These are phyloP conservation scores for Wickerhamiella spandovensis DNA, from an alignment of 805 yeast species.

Conservation along the genomic window DNA sequence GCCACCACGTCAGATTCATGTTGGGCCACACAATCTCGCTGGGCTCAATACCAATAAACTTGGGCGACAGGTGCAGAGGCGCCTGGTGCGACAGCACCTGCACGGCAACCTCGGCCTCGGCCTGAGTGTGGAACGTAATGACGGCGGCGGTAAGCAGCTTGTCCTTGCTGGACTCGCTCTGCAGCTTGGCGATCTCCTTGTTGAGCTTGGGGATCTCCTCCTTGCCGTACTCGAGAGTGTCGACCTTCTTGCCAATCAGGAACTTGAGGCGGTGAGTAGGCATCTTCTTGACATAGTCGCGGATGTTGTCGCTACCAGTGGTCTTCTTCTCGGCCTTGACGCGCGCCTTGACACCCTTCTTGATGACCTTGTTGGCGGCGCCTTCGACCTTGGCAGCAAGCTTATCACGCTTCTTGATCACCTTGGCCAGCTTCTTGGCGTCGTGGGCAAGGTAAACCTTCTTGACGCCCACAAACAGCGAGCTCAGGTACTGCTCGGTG, in stretches of 20 bases:
- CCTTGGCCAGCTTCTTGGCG: conserved; percentile 36
- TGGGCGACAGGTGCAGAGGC: conserved; percentile 32
- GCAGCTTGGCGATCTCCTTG: conserved; percentile 46
- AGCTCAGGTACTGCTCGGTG: conserved; percentile 57
- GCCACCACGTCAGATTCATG: conserved; percentile 41
- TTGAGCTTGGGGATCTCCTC: conserved; percentile 58
- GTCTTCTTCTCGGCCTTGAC: conserved; percentile 58
- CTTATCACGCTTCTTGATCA: conserved; percentile 45
- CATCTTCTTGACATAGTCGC: conserved; percentile 62
- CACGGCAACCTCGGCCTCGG: conserved; percentile 77
- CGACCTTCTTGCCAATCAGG: conserved; percentile 70
- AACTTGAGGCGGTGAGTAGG: conserved; percentile 70
- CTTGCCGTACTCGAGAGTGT: conserved; percentile 62
- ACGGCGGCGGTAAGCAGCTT: conserved; percentile 74
- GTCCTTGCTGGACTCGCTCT: conserved; percentile 37
- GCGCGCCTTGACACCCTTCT: conserved; percentile 49
- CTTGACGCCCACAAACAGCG: conserved; percentile 71
- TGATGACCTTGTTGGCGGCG: conserved; percentile 46
- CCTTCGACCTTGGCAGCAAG: conserved; percentile 53
- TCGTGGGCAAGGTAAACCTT: conserved; percentile 70
- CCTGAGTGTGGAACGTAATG: conserved; percentile 68
- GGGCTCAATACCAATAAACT: conserved; percentile 56
- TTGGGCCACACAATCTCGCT: conserved; percentile 79
- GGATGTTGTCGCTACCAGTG: conserved; percentile 16
- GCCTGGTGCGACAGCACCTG: conserved; percentile 49